These are phyloP conservation scores for Beta corolliflora DNA, from an alignment of 179 eudicot genomes.

Conservation along the genomic window DNA sequence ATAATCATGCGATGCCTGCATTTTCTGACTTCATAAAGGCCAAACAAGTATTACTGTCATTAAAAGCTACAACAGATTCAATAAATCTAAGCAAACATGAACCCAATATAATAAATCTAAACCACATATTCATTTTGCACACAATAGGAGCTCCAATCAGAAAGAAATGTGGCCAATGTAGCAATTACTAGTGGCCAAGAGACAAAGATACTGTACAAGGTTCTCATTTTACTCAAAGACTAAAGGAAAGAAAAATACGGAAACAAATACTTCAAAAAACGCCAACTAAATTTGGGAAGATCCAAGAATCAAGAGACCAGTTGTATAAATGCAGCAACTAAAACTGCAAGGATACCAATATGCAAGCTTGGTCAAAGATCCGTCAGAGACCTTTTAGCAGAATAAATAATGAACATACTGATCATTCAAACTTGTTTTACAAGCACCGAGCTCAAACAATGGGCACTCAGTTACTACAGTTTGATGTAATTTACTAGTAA, in stretches of 20 bases:
- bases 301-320: too few species aligned
- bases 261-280: too few species aligned
- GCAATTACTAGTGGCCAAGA: not conserved
- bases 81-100: not conserved
- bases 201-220: not conserved
- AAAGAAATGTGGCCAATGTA: not conserved
- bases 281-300: too few species aligned
- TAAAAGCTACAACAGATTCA: not conserved
- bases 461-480: too few species aligned
- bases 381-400: not conserved
- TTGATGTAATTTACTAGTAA: too few species aligned
- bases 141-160: not conserved
- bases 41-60: not conserved
- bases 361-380: not conserved
- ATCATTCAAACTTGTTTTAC: too few species aligned
- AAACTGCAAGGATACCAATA: not conserved
- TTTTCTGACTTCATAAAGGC: slow-evolving; percentile 9
- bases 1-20: not conserved
- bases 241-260: too few species aligned
- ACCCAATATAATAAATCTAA: not conserved
- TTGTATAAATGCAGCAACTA: too few species aligned
- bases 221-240: not conserved
- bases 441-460: too few species aligned
- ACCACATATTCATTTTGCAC: not conserved
- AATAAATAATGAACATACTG: too few species aligned